Percentiles rank a stretch among this genome's conserved stretches.
Evolutionary conservation across 1,139 yeast species (phyloP).

Genomic region (Diutina rugosa): DNA sequence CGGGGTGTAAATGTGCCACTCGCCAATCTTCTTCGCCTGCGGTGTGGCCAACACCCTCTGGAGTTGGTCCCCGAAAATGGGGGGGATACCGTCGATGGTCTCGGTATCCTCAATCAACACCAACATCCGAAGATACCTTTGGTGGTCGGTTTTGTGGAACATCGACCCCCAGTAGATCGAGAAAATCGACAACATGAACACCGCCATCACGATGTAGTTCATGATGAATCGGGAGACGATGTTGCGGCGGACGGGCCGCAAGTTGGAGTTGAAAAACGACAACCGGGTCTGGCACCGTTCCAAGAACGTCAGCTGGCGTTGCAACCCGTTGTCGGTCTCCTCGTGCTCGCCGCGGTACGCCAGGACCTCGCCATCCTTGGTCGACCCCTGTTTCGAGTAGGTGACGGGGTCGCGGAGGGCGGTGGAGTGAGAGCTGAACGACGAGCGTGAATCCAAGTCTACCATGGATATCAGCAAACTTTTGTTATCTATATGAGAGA

Average conservation of each 20-base stretch:
- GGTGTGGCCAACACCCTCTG: conserved; percentile 10
- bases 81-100: conserved; percentile 9
- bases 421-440: too few relatives aligned
- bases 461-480: too few relatives aligned
- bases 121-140: conserved; percentile 26
- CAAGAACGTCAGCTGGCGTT: neutral
- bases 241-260: neutral
- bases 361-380: too few relatives aligned
- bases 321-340: neutral
- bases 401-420: too few relatives aligned
- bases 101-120: conserved; percentile 32
- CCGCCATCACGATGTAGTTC: conserved; percentile 4
- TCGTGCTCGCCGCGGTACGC: neutral
- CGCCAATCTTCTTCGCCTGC: conserved; percentile 14
- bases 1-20: conserved; percentile 23
- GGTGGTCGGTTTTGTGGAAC: conserved; percentile 25
- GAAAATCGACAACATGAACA: conserved; percentile 6
- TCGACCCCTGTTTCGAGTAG: too few relatives aligned
- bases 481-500: too few relatives aligned
- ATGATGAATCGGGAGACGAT: neutral
- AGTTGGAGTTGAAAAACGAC: neutral
- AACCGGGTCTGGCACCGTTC: neutral
- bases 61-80: conserved; percentile 22
- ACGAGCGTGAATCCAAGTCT: too few relatives aligned
- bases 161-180: conserved; percentile 48